Evolutionary conservation across 805 yeast species (phyloP).

Genomic region (Cyberlindnera mycetangii): DNA sequence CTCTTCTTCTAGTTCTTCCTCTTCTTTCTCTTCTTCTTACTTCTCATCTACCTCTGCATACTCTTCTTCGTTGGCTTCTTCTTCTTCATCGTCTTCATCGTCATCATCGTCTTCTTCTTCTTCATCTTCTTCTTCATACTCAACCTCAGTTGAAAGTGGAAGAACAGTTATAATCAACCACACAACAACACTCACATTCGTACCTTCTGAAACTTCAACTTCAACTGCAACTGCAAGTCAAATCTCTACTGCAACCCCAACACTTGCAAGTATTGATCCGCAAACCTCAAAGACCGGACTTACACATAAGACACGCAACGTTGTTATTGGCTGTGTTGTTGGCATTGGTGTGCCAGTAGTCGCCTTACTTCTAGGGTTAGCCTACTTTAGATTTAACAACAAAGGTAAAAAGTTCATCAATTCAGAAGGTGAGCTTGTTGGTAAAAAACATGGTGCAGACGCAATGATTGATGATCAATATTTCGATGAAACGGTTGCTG

Average conservation of each 20-base stretch:
- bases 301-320: constrained; percentile 42
- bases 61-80: constrained; percentile 2
- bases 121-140: constrained; percentile 3
- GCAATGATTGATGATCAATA: constrained; percentile 28
- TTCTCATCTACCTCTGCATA: constrained; percentile 5
- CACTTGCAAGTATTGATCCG: constrained; percentile 11
- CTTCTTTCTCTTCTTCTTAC: constrained; percentile 2
- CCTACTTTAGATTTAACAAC: constrained; percentile 12
- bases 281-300: constrained; percentile 34
- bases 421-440: constrained; percentile 28
- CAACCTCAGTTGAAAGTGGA: constrained; percentile 15
- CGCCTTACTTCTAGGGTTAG: constrained; percentile 2
- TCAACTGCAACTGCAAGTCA: constrained; percentile 32
- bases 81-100: constrained; percentile 8
- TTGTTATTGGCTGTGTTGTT: constrained; percentile 65
- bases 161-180: constrained; percentile 20
- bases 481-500: constrained; percentile 28
- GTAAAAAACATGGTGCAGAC: constrained; percentile 18
- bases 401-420: constrained; percentile 22
- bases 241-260: constrained; percentile 23
- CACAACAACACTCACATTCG: constrained; percentile 19
- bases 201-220: constrained; percentile 2
- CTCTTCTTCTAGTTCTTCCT: constrained; percentile 1
- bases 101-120: constrained; percentile 3
- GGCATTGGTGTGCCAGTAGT: constrained; percentile 31